Percentiles rank a stretch among this genome's conserved stretches.
phyloP scores from a whole-genome alignment of 345 rosid genomes.

The Eucalyptus regnans region DNA sequence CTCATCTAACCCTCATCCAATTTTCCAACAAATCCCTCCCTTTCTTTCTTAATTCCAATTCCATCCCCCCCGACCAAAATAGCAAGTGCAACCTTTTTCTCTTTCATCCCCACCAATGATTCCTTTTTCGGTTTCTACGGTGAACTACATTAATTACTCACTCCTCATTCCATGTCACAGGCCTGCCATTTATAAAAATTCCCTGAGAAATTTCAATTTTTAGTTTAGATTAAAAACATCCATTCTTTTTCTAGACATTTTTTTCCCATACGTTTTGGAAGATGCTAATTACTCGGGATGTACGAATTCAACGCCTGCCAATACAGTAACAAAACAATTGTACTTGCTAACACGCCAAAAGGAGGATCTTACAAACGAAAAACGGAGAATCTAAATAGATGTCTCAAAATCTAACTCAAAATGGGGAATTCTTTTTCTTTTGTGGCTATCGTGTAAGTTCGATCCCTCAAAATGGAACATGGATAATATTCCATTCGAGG shows the following conservation, averaged over 20 bases:
- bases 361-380: background rate
- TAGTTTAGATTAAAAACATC: background rate
- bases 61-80: background rate
- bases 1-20: background rate
- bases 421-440: background rate
- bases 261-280: background rate
- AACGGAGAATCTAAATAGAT: background rate
- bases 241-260: rapidly evolving
- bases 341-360: background rate
- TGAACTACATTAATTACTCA: rapidly evolving
- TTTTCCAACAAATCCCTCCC: background rate
- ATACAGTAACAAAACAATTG: background rate
- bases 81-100: background rate
- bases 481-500: background rate
- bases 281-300: background rate
- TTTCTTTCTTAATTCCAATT: background rate
- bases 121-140: rapidly evolving
- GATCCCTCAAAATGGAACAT: background rate
- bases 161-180: background rate
- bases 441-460: background rate
- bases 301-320: background rate
- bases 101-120: background rate
- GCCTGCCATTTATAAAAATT: background rate
- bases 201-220: background rate
- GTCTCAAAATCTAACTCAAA: background rate